phyloP scores from a whole-genome alignment of 805 yeast genomes.

The Pichia thaimueangensis region DNA sequence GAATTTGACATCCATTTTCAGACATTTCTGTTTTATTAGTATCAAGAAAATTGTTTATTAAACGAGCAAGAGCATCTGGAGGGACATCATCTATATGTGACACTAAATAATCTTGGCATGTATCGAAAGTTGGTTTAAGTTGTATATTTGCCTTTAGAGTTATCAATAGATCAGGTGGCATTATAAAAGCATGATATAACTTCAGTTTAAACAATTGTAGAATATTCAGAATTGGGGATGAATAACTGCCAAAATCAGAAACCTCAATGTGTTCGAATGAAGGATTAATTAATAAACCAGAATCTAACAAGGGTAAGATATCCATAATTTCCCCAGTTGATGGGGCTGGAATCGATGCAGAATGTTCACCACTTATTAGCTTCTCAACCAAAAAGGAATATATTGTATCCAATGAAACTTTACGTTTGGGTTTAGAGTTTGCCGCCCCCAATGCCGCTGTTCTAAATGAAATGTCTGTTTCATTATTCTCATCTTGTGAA shows the following conservation, averaged over 20 bases:
- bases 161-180: neutral
- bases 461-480: neutral
- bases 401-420: neutral
- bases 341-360: too few relatives aligned
- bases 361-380: neutral
- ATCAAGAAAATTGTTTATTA: conserved; percentile 38
- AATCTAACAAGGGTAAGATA: conserved; percentile 29
- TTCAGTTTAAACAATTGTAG: conserved; percentile 23
- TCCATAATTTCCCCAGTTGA: conserved; percentile 1
- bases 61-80: conserved; percentile 1
- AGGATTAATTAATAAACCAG: conserved; percentile 72
- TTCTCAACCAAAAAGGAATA: neutral
- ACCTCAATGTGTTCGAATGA: conserved; percentile 40
- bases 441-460: neutral
- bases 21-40: conserved; percentile 74
- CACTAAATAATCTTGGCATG: conserved; percentile 27
- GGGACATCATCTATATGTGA: conserved; percentile 14
- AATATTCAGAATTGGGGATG: conserved; percentile 18
- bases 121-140: conserved; percentile 19
- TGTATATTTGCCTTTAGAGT: neutral
- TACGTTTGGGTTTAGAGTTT: neutral
- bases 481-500: neutral
- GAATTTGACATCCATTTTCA: conserved; percentile 46
- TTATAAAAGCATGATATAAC: conserved; percentile 71
- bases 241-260: conserved; percentile 17